Evolutionary conservation across 2,329 filamentous ascomycete species (phyloP), one percentile per base, ranked within the genome.

Genomic region (Pestalotiopsis sp.): DNA sequence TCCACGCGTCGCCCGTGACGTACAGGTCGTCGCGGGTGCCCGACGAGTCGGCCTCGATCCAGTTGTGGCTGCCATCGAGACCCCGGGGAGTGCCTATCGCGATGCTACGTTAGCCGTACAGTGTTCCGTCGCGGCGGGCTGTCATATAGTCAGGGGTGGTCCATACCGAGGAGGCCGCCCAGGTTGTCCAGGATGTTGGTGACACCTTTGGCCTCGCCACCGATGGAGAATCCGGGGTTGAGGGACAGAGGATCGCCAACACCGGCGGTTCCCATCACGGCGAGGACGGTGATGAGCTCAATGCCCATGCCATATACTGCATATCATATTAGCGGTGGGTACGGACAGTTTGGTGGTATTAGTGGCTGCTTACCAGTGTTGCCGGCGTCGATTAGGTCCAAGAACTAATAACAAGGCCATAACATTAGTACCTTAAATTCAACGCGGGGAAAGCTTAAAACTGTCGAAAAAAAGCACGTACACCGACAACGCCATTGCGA

Each of bases 11-110:
- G 4, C 84, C 83, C 1, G 81, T 84, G 12, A 80, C 72, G 74
- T 88, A 88, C 0, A 89, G 76, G 68, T 88, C 86, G 45, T 83
- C 81, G 2, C 86, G 82, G 0, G 85, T 87, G 59, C 82, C 81
- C 58, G 85, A 88, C 0, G 80, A 83, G 75, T 89, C 87, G 0
- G 82, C 78, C 77, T 89, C 87, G 72, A 87, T 85, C 67, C 84
- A 83, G 74, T 88, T 87, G 75, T 89, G 87, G 3, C 83, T 83
- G n/a, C 84, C 83, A 14, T 77, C 77, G 2, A 88, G 79, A 4
- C 85, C 85, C 57, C 82, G 81, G 0, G 84, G 84, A 17, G 79
- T 79, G 20, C 57, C 57, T 59, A 2, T 82, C 73, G 74, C 67
- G 13, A 75, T 36, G 31, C 31, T 63, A 23, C 20, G 11, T 59